phyloP scores from a whole-genome alignment of 2,329 filamentous ascomycete genomes.

The Colletotrichum tropicale region DNA sequence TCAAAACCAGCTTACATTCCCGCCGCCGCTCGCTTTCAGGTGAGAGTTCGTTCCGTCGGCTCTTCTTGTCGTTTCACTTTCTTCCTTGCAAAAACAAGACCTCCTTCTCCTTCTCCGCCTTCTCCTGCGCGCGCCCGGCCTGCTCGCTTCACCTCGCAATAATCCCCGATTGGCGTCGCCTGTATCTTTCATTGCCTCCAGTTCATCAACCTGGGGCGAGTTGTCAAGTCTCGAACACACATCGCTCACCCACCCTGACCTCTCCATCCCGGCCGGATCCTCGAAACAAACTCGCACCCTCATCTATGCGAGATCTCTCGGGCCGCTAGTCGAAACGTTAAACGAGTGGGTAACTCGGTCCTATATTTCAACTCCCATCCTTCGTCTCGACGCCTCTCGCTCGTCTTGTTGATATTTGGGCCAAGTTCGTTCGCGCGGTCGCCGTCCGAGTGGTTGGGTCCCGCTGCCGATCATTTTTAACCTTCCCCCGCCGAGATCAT shows the following conservation, averaged over 20 bases:
- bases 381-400: background rate
- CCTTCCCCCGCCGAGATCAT: background rate
- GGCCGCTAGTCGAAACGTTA: constrained; percentile 19
- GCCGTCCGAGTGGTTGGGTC: constrained; percentile 8
- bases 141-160: background rate
- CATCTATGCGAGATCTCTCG: constrained; percentile 19
- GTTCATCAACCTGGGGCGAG: constrained; percentile 4
- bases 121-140: background rate
- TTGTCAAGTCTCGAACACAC: constrained; percentile 1
- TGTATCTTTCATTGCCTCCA: background rate
- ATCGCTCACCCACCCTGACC: background rate
- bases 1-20: constrained; percentile 19
- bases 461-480: constrained; percentile 1
- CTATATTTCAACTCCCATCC: constrained; percentile 13
- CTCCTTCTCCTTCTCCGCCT: background rate
- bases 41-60: background rate
- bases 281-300: constrained; percentile 10
- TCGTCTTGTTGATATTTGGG: background rate
- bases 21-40: background rate
- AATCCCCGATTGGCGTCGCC: background rate
- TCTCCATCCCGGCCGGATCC: constrained; percentile 1
- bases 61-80: constrained; percentile 12
- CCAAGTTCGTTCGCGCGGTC: background rate
- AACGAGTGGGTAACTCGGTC: constrained; percentile 14
- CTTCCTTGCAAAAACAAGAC: constrained; percentile 4